Percentiles rank a stretch among this genome's conserved stretches.
phyloP scores from a whole-genome alignment of 805 yeast species.

The Starmerella powellii region DNA sequence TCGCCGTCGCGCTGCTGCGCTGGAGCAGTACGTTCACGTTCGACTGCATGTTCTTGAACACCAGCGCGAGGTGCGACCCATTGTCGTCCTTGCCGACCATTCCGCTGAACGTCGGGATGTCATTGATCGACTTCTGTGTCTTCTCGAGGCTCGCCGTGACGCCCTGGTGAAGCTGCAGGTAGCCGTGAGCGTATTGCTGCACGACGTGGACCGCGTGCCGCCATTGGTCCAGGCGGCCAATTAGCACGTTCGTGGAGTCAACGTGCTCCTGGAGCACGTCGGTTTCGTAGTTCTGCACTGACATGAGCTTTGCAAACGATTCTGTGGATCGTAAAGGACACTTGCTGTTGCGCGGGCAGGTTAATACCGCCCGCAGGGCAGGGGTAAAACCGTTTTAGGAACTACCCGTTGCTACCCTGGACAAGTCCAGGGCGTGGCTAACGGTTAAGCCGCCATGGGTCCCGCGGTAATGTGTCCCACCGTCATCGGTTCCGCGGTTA shows the following conservation, averaged over 20 bases:
- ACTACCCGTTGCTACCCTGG: not conserved
- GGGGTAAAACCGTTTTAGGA: not conserved
- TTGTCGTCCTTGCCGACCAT: slow-evolving; percentile 7
- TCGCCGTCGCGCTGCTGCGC: slow-evolving; percentile 32
- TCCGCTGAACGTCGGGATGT: slow-evolving; percentile 28
- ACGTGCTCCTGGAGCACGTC: slow-evolving; percentile 22
- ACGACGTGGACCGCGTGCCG: slow-evolving; percentile 26
- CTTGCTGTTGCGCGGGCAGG: too few relatives aligned
- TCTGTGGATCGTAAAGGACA: too few relatives aligned
- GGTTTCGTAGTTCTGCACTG: slow-evolving; percentile 22
- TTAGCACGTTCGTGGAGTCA: slow-evolving; percentile 31
- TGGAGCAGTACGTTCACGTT: slow-evolving; percentile 29
- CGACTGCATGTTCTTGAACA: slow-evolving; percentile 28
- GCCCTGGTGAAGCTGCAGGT: slow-evolving; percentile 24
- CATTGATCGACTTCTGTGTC: slow-evolving; percentile 27
- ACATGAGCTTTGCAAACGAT: slow-evolving; percentile 7
- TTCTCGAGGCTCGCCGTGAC: slow-evolving; percentile 28
- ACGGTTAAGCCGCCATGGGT: too few relatives aligned
- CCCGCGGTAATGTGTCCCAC: too few relatives aligned
- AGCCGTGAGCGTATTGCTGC: slow-evolving; percentile 27
- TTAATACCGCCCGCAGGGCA: too few relatives aligned
- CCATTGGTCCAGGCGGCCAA: slow-evolving; percentile 33
- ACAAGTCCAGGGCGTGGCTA: too few relatives aligned
- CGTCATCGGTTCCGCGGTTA: too few relatives aligned
- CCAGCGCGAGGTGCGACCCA: slow-evolving; percentile 25